Evolutionary conservation across 495 filamentous ascomycete genomes (phyloP), one percentile per base, ranked within the genome.

Genomic region (Xylaria curta): DNA sequence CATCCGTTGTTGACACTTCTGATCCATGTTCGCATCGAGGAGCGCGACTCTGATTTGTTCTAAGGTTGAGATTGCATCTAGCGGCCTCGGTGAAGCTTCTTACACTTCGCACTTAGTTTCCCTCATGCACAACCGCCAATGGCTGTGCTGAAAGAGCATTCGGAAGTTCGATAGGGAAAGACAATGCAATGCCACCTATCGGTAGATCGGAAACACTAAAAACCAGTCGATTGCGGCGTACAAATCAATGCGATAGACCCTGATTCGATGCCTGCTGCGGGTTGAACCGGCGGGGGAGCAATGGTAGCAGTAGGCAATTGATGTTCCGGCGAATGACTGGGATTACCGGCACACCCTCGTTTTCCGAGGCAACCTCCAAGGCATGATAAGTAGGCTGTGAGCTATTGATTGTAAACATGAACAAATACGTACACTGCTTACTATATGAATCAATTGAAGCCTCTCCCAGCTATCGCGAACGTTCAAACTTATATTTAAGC

Each of bases 311-410:
- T 24, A 67, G 47, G 49, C 65, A 24, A 49, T 21, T 51, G 33
- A 44, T 5, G 38, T 28, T 38, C 38, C 9, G 56, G 33, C 65
- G 46, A 66, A 66, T 66, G 28, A 10, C 28, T 28, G 28, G 49
- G 36, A 26, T 28, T 12, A 33, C 33, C 12, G 33, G 12, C 47
- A 40, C 65, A 38, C 65, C 46, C 24, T 67, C 49, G 36, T 44
- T 56, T 56, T 12, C 65, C 46, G 33, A 67, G 49, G 36, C 65
- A n/a, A 56, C 49, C 28, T 44, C 21, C 49, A 54, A 26, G 63
- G n/a, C 65, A 21, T 42, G 49, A 49, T 19, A 10, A 56, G 49
- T 36, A 42, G 47, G 65, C 33, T 67, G 65, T 67, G 5, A 4
- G 21, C 26, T 17, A 19, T 24, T 44, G 33, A 67, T 4, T 6